These are phyloP conservation scores for Fraxinus sp. DNA, from an alignment of 305 asterid species.

Conservation along the genomic window DNA sequence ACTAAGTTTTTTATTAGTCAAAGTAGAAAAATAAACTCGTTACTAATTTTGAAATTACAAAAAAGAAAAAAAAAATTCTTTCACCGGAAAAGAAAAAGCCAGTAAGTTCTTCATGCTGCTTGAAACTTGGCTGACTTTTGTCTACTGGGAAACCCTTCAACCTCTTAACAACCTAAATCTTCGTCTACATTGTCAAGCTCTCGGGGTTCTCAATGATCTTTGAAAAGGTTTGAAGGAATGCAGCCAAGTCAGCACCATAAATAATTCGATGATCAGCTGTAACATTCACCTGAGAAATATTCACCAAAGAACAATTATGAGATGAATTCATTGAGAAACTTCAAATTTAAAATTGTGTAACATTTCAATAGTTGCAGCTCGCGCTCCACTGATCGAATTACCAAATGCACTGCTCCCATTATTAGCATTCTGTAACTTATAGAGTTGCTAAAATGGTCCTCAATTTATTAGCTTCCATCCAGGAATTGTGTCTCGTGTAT, in stretches of 20 bases:
- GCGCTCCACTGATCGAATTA: background rate
- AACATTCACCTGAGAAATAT: slow-evolving; percentile 62
- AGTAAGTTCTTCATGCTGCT: slow-evolving; percentile 20
- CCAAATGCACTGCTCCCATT: background rate
- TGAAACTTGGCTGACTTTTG: slow-evolving; percentile 8
- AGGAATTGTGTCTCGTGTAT: background rate
- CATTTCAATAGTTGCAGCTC: background rate
- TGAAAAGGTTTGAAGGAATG: slow-evolving; percentile 74
- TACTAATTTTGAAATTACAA: slow-evolving; percentile 7
- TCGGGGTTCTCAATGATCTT: slow-evolving; percentile 85
- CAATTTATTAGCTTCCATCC: background rate
- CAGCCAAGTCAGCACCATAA: slow-evolving; percentile 94
- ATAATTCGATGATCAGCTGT: slow-evolving; percentile 88
- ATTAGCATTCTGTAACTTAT: background rate
- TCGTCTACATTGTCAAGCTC: slow-evolving; percentile 77
- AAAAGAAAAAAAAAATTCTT: background rate
- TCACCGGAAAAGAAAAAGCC: slow-evolving; percentile 10
- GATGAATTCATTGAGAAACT: background rate
- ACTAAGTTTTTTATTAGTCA: background rate
- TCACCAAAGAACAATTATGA: background rate
- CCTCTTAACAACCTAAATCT: slow-evolving; percentile 16
- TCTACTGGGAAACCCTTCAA: slow-evolving; percentile 11
- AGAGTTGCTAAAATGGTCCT: background rate
- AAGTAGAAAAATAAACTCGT: background rate
- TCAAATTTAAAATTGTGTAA: background rate